These are phyloP conservation scores for Penicillium griseofulvum DNA, from an alignment of 2,329 filamentous ascomycete genomes.

Conservation along the genomic window DNA sequence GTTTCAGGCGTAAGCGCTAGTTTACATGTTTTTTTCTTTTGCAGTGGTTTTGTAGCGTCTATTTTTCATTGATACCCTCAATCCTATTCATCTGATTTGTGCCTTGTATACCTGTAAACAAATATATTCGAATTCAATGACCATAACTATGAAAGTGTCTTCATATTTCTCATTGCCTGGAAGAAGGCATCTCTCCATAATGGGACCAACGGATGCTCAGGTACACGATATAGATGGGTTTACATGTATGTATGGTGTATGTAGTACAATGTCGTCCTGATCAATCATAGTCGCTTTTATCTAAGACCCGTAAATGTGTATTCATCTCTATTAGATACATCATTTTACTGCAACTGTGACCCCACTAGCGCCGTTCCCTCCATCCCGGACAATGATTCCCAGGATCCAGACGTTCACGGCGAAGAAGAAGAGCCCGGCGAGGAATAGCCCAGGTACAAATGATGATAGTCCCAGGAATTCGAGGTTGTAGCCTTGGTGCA, in stretches of 20 bases:
- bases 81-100: neutral
- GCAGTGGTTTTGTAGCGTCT: conserved; percentile 7
- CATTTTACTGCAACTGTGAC: conserved; percentile 27
- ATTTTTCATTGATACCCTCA: conserved; percentile 15
- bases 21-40: neutral
- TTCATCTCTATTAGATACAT: neutral
- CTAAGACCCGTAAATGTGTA: neutral
- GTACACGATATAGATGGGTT: neutral
- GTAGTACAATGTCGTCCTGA: neutral
- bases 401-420: conserved; percentile 83
- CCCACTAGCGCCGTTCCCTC: conserved; percentile 26
- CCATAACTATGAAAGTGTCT: neutral
- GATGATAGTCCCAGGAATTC: conserved; percentile 79
- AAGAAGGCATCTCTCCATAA: neutral
- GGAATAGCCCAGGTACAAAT: conserved; percentile 81
- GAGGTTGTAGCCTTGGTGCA: conserved; percentile 70
- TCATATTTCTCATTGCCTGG: neutral
- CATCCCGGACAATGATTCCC: conserved; percentile 72
- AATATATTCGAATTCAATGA: neutral
- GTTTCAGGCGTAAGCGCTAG: conserved; percentile 50
- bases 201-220: neutral
- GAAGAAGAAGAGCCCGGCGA: conserved; percentile 75
- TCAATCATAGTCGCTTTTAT: neutral
- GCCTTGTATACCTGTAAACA: neutral
- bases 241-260: neutral